phyloP scores from a whole-genome alignment of 1,284 basidiomycete species.

The Cryptococcus sp. region DNA sequence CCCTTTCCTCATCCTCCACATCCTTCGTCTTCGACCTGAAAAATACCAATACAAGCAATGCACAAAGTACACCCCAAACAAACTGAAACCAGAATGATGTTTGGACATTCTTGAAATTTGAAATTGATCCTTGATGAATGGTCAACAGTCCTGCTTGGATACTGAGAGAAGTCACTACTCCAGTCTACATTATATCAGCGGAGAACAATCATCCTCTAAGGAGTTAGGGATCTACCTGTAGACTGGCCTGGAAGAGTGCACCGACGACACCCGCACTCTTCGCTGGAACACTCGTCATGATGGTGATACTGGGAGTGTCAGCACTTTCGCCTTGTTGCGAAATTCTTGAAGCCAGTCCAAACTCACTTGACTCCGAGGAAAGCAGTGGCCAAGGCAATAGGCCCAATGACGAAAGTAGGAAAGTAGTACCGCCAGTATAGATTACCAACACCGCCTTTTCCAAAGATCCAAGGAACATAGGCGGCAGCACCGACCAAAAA shows the following conservation, averaged over 20 bases:
- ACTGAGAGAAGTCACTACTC: slow-evolving; percentile 26
- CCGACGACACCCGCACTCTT: slow-evolving; percentile 36
- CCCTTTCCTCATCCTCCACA: too few relatives aligned
- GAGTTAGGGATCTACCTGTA: slow-evolving; percentile 14
- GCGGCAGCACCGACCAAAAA: not conserved
- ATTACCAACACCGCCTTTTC: not conserved
- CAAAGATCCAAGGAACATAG: not conserved
- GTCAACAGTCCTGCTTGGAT: slow-evolving; percentile 41
- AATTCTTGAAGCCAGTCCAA: not conserved
- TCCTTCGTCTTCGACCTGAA: not conserved
- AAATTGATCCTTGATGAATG: slow-evolving; percentile 26
- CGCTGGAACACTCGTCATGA: slow-evolving; percentile 34
- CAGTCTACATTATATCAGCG: not conserved
- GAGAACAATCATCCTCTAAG: too few relatives aligned
- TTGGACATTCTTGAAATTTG: slow-evolving; percentile 29
- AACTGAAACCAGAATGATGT: slow-evolving; percentile 34
- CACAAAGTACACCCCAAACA: slow-evolving; percentile 33
- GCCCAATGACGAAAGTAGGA: not conserved
- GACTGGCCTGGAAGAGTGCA: slow-evolving; percentile 33
- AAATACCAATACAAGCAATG: not conserved
- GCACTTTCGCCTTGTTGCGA: not conserved
- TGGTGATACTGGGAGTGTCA: slow-evolving; percentile 17
- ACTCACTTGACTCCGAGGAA: not conserved
- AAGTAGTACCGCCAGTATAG: not conserved
- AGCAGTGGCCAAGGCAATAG: not conserved